Evolutionary conservation across 2,329 filamentous ascomycete species (phyloP), one percentile per base, ranked within the genome.

Genomic region (Metarhizium anisopliae): DNA sequence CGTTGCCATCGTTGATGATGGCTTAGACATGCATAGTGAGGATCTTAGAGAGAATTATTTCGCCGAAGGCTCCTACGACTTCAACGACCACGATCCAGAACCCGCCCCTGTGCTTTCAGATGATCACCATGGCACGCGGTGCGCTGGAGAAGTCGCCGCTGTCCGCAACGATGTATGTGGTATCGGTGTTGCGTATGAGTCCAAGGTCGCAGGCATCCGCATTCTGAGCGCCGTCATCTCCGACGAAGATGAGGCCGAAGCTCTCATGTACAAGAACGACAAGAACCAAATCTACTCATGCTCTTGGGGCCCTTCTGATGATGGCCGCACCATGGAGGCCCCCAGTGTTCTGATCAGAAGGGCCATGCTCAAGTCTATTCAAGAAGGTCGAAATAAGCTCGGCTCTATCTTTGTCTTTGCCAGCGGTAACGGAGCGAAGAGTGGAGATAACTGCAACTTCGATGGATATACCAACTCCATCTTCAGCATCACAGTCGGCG

Each of bases 401-500:
- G 94, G 94, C 8, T 95, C 90, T 32, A 89, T 99, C 61, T 99
- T 91, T 66, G 94, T 99, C 55, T 99, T 99, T 71, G 94, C 94
- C 47, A 72, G 93, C 61, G 94, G 94, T 57, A 99, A 99, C 67
- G 94, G 94, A 56, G 95, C 93, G 10, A 77, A 79, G 3, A 83
- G 77, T 60, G 92, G 89, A 50, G 94, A 99, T 70, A 97, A 99
- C 72, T 99, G 94, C 80, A 99, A 99, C 70, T 99, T 99, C 69
- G 94, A 99, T 68, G 94, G 94, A 43, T 99, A 99, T 73, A 99
- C 94, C 58, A 99, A 99, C 76, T 96, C 92, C 68, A 99, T 99
- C 64, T 99, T 97, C 78, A 96, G 91, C 69, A 94, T 99, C 64
- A 96, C 92, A 0, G 91, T 99, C 18, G 94, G 94, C 42, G 93